These are phyloP conservation scores for Hawksworthiomyces lignivorus DNA, from an alignment of 2,329 filamentous ascomycete genomes.

Conservation along the genomic window DNA sequence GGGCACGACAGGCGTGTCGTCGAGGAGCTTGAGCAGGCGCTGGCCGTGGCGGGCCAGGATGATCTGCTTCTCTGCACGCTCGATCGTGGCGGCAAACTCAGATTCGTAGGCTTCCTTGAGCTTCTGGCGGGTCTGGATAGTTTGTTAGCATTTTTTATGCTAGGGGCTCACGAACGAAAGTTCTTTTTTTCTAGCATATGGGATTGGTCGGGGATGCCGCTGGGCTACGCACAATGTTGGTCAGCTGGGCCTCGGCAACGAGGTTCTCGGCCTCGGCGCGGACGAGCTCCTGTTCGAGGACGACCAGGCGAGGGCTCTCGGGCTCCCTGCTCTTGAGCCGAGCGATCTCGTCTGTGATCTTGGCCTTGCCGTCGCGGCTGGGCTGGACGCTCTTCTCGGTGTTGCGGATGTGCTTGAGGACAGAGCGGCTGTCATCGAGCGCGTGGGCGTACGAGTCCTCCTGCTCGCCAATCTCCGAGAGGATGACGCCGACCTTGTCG, in stretches of 20 bases:
- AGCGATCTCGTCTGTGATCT: conserved; percentile 87
- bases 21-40: conserved; percentile 73
- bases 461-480: conserved; percentile 89
- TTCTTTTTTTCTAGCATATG: too few relatives aligned
- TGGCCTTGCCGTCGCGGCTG: conserved; percentile 75
- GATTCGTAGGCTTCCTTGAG: conserved; percentile 89
- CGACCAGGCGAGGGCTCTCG: conserved; percentile 69
- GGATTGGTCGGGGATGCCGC: too few relatives aligned
- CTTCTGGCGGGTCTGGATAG: conserved; percentile 75
- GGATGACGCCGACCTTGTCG: conserved; percentile 89
- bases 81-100: conserved; percentile 84
- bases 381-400: conserved; percentile 95
- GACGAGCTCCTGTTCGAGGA: conserved; percentile 92
- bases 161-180: background rate
- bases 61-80: conserved; percentile 94
- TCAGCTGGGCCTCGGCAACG: conserved; percentile 92
- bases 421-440: conserved; percentile 72
- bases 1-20: conserved; percentile 83
- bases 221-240: conserved; percentile 94
- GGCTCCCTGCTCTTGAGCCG: conserved; percentile 90
- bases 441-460: conserved; percentile 83
- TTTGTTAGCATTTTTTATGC: background rate
- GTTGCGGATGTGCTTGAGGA: conserved; percentile 89
- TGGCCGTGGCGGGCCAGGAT: conserved; percentile 88
- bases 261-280: conserved; percentile 91